Percentiles rank a stretch among this genome's conserved stretches.
Evolutionary conservation across 148 eudicot genomes (phyloP).

Genomic region (Rhododendron ferrugineum): DNA sequence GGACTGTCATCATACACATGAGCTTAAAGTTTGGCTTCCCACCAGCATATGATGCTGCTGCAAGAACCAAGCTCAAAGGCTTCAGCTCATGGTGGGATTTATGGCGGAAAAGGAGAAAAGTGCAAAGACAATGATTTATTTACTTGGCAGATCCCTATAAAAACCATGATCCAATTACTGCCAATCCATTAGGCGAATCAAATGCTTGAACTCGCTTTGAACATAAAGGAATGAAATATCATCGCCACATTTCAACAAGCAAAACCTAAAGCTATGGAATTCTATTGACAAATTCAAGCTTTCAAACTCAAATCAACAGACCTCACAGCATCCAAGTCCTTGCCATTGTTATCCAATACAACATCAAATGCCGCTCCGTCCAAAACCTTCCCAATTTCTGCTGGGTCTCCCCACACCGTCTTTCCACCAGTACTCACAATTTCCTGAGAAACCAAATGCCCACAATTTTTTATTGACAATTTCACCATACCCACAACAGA

Average conservation of each 20-base stretch:
- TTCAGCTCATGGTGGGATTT: not conserved
- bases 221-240: not conserved
- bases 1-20: not conserved
- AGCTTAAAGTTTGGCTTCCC: not conserved
- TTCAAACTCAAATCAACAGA: conserved; percentile 20
- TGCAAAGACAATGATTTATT: not conserved
- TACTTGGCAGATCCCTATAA: not conserved
- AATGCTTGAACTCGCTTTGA: not conserved
- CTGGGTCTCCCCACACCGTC: conserved; percentile 89
- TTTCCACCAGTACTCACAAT: conserved; percentile 78
- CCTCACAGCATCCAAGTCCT: conserved; percentile 92
- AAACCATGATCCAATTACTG: not conserved
- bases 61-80: not conserved
- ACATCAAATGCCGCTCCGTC: conserved; percentile 70
- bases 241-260: not conserved
- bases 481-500: not conserved
- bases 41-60: not conserved
- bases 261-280: not conserved
- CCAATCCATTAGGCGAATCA: not conserved
- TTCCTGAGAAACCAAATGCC: conserved; percentile 42
- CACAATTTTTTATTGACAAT: not conserved
- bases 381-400: conserved; percentile 61
- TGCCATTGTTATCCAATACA: conserved; percentile 93
- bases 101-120: not conserved
- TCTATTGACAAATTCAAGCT: not conserved